Evolutionary conservation across 768 basidiomycete species (phyloP).

Genomic region (Naganishia vishniacii): DNA sequence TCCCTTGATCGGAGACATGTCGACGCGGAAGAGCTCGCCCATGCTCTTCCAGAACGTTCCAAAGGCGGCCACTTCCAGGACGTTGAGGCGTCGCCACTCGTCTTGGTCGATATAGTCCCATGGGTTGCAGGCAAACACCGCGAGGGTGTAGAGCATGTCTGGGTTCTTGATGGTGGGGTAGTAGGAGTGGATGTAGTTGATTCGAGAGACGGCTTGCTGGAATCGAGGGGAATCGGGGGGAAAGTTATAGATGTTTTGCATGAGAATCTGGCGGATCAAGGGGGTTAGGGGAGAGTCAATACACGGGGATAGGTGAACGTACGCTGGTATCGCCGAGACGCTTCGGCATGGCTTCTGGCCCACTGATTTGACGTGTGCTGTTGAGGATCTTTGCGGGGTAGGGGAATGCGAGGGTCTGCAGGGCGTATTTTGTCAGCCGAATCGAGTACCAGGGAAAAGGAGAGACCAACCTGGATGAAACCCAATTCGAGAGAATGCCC

Average conservation of each 20-base stretch:
- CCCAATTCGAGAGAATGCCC: constrained; percentile 13
- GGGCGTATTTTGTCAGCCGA: background rate
- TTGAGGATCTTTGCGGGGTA: constrained; percentile 17
- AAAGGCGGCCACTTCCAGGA: constrained; percentile 13
- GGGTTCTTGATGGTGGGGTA: constrained; percentile 15
- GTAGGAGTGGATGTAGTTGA: constrained; percentile 24
- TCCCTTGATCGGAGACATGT: constrained; percentile 17
- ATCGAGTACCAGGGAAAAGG: too few relatives aligned
- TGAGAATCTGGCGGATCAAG: background rate
- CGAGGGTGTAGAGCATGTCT: constrained; percentile 17
- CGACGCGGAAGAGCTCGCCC: constrained; percentile 12
- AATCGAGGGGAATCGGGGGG: constrained; percentile 19
- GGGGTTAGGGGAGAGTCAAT: background rate
- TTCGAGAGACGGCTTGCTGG: constrained; percentile 20
- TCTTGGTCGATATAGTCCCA: constrained; percentile 14
- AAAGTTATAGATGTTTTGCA: constrained; percentile 20
- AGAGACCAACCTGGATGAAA: constrained; percentile 15
- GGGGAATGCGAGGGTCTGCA: constrained; percentile 20
- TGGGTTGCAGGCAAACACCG: constrained; percentile 25
- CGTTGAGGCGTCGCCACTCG: constrained; percentile 21
- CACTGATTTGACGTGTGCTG: constrained; percentile 17
- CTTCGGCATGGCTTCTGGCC: constrained; percentile 6
- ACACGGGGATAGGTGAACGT: background rate
- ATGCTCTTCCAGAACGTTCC: constrained; percentile 25
- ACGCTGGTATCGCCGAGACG: constrained; percentile 21